phyloP scores from a whole-genome alignment of 805 yeast species.

The Yarrowia divulgata region DNA sequence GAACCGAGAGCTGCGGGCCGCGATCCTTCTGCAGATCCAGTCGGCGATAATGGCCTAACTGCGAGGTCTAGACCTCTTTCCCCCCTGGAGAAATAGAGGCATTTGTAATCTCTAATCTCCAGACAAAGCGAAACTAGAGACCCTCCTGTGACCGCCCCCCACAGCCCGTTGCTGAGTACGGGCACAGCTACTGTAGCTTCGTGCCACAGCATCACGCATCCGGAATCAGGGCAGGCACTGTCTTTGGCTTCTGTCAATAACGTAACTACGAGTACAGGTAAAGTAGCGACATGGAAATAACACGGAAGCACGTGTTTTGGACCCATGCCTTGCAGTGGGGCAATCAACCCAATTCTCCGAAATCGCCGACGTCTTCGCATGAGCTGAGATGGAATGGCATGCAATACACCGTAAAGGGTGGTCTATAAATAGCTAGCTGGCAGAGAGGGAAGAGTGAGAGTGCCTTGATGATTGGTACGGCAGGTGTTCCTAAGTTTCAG shows the following conservation, averaged over 20 bases:
- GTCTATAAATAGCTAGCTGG: too few species aligned
- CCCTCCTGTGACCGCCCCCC: not conserved
- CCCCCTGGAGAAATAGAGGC: not conserved
- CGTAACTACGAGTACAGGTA: too few species aligned
- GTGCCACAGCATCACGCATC: too few species aligned
- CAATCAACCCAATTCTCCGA: not conserved
- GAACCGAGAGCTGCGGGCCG: constrained; percentile 1
- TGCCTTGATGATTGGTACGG: too few species aligned
- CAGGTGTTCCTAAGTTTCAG: too few species aligned
- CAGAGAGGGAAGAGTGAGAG: too few species aligned
- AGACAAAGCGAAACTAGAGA: not conserved
- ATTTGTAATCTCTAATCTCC: not conserved
- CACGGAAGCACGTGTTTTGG: not conserved
- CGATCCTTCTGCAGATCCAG: not conserved
- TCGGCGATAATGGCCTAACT: not conserved
- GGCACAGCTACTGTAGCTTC: too few species aligned
- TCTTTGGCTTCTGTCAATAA: too few species aligned
- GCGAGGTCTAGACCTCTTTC: constrained; percentile 13
- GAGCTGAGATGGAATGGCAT: not conserved
- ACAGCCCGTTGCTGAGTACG: not conserved
- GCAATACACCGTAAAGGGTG: not conserved
- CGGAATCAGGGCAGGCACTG: too few species aligned
- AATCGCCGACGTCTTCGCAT: not conserved
- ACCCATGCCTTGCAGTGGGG: not conserved
- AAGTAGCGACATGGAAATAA: too few species aligned